A percentile compares a stretch with the other conserved stretches of the same genome.
phyloP scores from a whole-genome alignment of 768 basidiomycete species.

The Paxillus involutus region DNA sequence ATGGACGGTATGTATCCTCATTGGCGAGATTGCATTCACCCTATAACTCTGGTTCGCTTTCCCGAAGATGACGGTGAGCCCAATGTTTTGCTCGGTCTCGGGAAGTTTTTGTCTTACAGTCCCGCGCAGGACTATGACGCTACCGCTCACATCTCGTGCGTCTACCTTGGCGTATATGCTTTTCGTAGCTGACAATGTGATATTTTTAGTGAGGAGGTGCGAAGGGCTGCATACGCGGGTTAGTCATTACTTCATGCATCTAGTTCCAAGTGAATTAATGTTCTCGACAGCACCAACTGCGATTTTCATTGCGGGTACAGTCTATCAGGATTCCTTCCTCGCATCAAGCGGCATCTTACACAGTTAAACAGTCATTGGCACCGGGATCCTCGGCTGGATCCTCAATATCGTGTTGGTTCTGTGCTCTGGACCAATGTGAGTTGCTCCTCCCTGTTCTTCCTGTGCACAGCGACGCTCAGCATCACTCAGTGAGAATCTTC shows the following conservation, averaged over 20 bases:
- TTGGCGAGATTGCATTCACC: neutral
- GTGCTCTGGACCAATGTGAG: constrained; percentile 76
- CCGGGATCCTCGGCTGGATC: constrained; percentile 79
- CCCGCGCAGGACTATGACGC: constrained; percentile 70
- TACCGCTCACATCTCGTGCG: constrained; percentile 80
- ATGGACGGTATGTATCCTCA: constrained; percentile 63
- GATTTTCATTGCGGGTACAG: constrained; percentile 54
- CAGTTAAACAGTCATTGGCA: constrained; percentile 56
- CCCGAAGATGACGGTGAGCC: constrained; percentile 54
- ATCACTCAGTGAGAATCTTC: constrained; percentile 53
- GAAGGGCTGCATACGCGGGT: constrained; percentile 77
- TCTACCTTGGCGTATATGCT: neutral
- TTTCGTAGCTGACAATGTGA: neutral
- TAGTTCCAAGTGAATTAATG: neutral
- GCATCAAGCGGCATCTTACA: neutral
- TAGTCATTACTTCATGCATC: constrained; percentile 27
- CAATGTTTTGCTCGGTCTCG: neutral
- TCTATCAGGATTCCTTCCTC: neutral
- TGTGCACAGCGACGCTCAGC: neutral
- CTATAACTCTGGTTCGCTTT: neutral
- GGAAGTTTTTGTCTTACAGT: neutral
- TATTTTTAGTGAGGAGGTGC: constrained; percentile 67
- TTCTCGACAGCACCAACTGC: constrained; percentile 47
- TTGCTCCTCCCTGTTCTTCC: constrained; percentile 2
- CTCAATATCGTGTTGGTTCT: constrained; percentile 86